Conservation (phyloP, 352 stramenopile species). For the Phytophthora pisi region DNA sequence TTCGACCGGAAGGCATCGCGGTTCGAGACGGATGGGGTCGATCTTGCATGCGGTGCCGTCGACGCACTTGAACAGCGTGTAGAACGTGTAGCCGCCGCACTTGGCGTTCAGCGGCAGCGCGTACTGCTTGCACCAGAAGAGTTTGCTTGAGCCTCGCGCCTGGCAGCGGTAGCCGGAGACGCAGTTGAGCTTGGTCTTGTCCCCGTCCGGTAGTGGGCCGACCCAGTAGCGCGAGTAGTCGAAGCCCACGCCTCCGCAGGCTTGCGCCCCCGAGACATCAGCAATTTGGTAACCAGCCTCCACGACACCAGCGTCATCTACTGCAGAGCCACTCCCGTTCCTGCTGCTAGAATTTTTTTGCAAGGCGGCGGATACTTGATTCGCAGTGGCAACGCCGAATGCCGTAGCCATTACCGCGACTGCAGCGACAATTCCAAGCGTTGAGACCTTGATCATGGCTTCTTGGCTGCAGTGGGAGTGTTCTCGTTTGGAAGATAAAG, state of each 20-base stretch:
- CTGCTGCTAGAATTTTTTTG: constrained; percentile 6
- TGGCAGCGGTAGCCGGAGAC: constrained; percentile 29
- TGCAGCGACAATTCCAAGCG: constrained; percentile 1
- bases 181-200: constrained; percentile 26
- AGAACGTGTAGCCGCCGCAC: constrained; percentile 32
- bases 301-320: not conserved
- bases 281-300: constrained; percentile 21
- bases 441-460: not conserved
- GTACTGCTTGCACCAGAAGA: constrained; percentile 37
- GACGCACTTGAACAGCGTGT: constrained; percentile 35
- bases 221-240: constrained; percentile 31
- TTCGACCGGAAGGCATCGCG: constrained; percentile 22
- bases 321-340: not conserved
- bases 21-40: constrained; percentile 16
- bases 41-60: constrained; percentile 27
- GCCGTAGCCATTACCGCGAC: not conserved
- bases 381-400: not conserved
- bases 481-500: not conserved
- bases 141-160: constrained; percentile 4
- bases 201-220: constrained; percentile 15
- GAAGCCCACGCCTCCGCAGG: constrained; percentile 25
- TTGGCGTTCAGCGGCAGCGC: constrained; percentile 27
- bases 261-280: constrained; percentile 27
- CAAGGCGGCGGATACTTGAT: not conserved
- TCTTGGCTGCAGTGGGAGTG: not conserved